phyloP scores from a whole-genome alignment of 352 stramenopile species.

The Globisporangium alternatum region DNA sequence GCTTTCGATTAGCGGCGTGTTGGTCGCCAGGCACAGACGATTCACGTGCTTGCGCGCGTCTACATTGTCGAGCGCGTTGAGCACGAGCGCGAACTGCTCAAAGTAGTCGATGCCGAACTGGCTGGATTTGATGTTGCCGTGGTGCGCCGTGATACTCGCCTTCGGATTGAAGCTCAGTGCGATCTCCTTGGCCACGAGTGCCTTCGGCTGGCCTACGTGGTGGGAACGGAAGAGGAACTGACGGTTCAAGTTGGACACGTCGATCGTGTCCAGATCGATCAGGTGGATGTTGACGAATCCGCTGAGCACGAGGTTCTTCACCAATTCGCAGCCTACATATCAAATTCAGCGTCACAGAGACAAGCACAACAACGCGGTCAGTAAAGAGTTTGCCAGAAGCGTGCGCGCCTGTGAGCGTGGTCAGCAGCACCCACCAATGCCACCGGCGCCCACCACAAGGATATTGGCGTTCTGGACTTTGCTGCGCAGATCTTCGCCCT shows the following conservation, averaged over 20 bases:
- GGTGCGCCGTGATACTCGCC: slow-evolving; percentile 90
- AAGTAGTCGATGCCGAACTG: slow-evolving; percentile 95
- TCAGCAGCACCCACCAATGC: slow-evolving; percentile 87
- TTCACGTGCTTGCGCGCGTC: slow-evolving; percentile 99
- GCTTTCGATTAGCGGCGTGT: slow-evolving; percentile 93
- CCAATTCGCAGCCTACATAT: slow-evolving; percentile 92
- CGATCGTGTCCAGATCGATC: slow-evolving; percentile 99
- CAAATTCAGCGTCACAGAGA: background rate
- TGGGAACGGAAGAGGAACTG: slow-evolving; percentile 99
- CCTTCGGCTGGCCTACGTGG: slow-evolving; percentile 98
- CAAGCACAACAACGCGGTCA: background rate
- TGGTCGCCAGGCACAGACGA: slow-evolving; percentile 93
- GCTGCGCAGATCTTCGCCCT: slow-evolving; percentile 56
- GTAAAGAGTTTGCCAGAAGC: background rate
- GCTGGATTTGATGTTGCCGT: slow-evolving; percentile 97
- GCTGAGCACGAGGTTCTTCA: slow-evolving; percentile 99
- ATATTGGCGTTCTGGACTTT: slow-evolving; percentile 88
- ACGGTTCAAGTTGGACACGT: slow-evolving; percentile 99
- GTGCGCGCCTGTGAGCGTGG: background rate
- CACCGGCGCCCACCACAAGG: slow-evolving; percentile 96
- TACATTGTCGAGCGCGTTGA: slow-evolving; percentile 99
- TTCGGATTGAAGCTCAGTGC: slow-evolving; percentile 87
- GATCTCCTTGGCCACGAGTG: slow-evolving; percentile 80
- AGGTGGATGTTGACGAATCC: slow-evolving; percentile 93
- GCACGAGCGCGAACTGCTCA: slow-evolving; percentile 95